A percentile compares a stretch with the other conserved stretches of the same genome.
Conservation (phyloP, 2,329 filamentous ascomycete genomes). For the Alternaria consortialis region DNA sequence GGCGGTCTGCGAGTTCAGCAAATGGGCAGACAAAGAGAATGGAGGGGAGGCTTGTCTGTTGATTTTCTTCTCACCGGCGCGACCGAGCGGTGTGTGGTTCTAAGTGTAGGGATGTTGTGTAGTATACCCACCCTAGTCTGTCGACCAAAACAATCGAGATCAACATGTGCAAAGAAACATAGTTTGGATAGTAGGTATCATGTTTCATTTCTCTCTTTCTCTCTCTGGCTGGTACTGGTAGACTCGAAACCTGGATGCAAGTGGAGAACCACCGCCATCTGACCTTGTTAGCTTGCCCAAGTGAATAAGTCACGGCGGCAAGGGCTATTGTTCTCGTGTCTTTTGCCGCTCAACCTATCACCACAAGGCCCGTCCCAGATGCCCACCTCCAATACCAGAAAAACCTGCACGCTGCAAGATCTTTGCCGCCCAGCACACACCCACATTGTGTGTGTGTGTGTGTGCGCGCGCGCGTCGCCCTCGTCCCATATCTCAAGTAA, state of each 20-base stretch:
- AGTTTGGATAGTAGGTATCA: slow-evolving; percentile 1
- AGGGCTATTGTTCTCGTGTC: slow-evolving; percentile 2
- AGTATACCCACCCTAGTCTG: slow-evolving; percentile 4
- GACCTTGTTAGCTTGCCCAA: slow-evolving; percentile 1
- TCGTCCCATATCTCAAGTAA: background rate
- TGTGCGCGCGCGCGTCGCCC: background rate
- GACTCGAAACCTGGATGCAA: background rate
- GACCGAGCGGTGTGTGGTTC: slow-evolving; percentile 4
- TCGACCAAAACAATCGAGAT: background rate
- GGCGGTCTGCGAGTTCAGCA: background rate
- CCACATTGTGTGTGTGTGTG: background rate
- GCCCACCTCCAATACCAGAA: background rate
- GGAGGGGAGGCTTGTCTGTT: background rate
- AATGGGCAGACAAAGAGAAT: background rate
- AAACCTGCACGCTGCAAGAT: slow-evolving; percentile 9
- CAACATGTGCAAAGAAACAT: background rate
- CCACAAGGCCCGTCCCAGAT: slow-evolving; percentile 3
- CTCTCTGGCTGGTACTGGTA: background rate
- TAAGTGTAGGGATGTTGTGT: slow-evolving; percentile 12
- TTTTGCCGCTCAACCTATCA: slow-evolving; percentile 4
- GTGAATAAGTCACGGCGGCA: background rate
- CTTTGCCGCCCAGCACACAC: slow-evolving; percentile 14
- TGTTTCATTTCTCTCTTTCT: slow-evolving; percentile 6
- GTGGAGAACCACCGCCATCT: slow-evolving; percentile 5
- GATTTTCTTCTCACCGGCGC: background rate